Conservation (phyloP, 352 stramenopile genomes). For the Thalassiosira ordinaria region DNA sequence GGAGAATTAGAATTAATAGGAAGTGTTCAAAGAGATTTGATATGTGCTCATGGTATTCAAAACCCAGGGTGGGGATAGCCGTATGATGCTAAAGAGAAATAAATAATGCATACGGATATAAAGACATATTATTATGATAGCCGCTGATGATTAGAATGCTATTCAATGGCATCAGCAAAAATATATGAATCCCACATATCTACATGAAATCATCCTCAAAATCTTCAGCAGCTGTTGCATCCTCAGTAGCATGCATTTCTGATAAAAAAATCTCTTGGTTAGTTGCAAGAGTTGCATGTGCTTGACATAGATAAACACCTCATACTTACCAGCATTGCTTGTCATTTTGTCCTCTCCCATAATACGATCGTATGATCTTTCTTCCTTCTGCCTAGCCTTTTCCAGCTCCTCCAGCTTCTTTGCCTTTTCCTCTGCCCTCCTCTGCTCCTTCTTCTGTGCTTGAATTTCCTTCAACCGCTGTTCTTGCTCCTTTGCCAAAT, state of each 20-base stretch:
- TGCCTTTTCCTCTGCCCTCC: slow-evolving; percentile 61
- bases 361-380: slow-evolving; percentile 80
- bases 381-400: slow-evolving; percentile 59
- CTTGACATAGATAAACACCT: background rate
- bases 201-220: slow-evolving; percentile 87
- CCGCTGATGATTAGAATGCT: too few relatives aligned
- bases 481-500: slow-evolving; percentile 72
- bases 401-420: slow-evolving; percentile 62
- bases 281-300: too few relatives aligned
- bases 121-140: too few relatives aligned
- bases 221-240: slow-evolving; percentile 81
- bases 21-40: too few relatives aligned
- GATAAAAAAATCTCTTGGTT: too few relatives aligned
- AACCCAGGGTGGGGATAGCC: too few relatives aligned
- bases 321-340: slow-evolving; percentile 46
- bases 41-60: too few relatives aligned
- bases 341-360: slow-evolving; percentile 72
- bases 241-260: slow-evolving; percentile 72
- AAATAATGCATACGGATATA: too few relatives aligned
- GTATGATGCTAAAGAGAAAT: too few relatives aligned
- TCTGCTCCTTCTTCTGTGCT: slow-evolving; percentile 70
- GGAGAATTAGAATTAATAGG: too few relatives aligned
- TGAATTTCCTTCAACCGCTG: slow-evolving; percentile 68
- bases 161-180: too few relatives aligned
- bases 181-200: too few relatives aligned